A percentile compares a stretch with the other conserved stretches of the same genome.
Conservation (phyloP, 208 protist species). For the Acanthamoeba sp. region DNA sequence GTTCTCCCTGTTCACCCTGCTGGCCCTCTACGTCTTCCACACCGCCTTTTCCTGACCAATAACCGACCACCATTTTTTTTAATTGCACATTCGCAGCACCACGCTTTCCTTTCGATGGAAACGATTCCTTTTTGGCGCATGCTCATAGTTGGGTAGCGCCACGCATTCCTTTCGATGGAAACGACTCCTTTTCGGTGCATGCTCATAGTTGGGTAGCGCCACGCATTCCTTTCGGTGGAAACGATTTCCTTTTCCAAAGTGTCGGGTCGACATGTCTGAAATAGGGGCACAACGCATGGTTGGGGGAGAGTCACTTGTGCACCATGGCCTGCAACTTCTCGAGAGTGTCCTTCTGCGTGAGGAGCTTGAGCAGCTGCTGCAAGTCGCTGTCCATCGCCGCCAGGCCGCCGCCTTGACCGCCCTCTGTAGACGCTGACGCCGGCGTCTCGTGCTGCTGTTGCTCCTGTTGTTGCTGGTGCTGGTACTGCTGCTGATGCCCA, state of each 20-base stretch:
- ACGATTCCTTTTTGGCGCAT: too few relatives aligned
- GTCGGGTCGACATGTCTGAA: too few relatives aligned
- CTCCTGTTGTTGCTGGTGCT: background rate
- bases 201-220: too few relatives aligned
- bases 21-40: background rate
- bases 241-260: too few relatives aligned
- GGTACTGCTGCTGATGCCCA: background rate
- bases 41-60: background rate
- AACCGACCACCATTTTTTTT: background rate
- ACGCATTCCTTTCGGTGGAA: too few relatives aligned
- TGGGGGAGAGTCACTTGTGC: background rate
- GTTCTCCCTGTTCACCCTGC: background rate
- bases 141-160: too few relatives aligned
- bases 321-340: conserved; percentile 44
- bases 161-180: too few relatives aligned
- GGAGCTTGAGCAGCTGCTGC: conserved; percentile 8
- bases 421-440: background rate
- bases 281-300: too few relatives aligned
- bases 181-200: too few relatives aligned
- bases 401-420: background rate
- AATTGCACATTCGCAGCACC: background rate
- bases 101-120: too few relatives aligned
- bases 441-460: background rate
- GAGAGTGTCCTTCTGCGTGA: conserved; percentile 40
- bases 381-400: conserved; percentile 12